These are phyloP conservation scores for Euphorbia pulcherrima DNA, from an alignment of 345 rosid species.

Conservation along the genomic window DNA sequence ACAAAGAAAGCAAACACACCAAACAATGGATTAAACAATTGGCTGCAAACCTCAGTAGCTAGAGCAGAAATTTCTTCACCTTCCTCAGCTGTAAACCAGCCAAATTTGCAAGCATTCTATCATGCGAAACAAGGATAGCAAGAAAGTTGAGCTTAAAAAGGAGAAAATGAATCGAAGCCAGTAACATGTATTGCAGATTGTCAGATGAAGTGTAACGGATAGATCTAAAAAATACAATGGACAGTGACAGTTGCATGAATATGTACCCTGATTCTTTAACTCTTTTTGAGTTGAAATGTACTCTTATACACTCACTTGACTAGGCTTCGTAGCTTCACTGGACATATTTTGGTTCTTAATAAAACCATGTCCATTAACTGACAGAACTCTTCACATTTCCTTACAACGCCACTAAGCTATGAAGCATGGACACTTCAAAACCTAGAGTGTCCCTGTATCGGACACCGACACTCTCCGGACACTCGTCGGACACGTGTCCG, in stretches of 20 bases:
- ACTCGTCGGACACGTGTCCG: too few species aligned
- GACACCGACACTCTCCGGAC: too few species aligned
- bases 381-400: background rate
- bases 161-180: background rate
- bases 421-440: too few species aligned
- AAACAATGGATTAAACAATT: background rate
- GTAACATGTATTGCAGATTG: background rate
- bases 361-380: background rate
- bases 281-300: too few species aligned
- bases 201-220: background rate
- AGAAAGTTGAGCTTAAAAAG: background rate
- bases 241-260: too few species aligned
- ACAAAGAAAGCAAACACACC: background rate
- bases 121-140: constrained; percentile 19
- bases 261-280: too few species aligned
- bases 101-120: constrained; percentile 74
- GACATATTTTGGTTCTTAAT: background rate
- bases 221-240: background rate
- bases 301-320: too few species aligned
- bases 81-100: constrained; percentile 72
- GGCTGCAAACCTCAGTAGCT: constrained; percentile 56
- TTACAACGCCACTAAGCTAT: too few species aligned
- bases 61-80: constrained; percentile 51
- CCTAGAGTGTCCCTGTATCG: too few species aligned
- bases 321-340: background rate